Conservation (phyloP, 202 grass and related monocot genomes). For the Miscanthus sacchariflorus region DNA sequence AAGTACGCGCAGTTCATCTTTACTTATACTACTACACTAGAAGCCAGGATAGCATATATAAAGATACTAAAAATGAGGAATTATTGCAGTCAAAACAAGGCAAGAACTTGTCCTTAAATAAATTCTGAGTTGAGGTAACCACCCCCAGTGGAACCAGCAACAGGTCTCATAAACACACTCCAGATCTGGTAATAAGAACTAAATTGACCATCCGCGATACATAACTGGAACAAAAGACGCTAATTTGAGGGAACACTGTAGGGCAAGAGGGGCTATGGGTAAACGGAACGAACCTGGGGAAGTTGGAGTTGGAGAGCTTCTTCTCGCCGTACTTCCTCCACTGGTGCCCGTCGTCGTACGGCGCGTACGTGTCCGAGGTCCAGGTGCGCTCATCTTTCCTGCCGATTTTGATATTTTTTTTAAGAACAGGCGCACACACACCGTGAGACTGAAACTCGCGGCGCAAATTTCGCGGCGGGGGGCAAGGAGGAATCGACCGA, state of each 20-base stretch:
- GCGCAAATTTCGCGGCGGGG: background rate
- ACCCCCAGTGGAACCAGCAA: slow-evolving; percentile 1
- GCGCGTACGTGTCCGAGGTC: slow-evolving; percentile 60
- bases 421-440: background rate
- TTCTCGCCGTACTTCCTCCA: slow-evolving; percentile 94
- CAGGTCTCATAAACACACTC: background rate
- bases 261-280: background rate
- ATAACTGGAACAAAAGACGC: background rate
- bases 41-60: background rate
- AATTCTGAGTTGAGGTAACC: slow-evolving; percentile 13
- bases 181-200: slow-evolving; percentile 32
- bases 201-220: background rate
- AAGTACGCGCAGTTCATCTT: background rate
- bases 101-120: background rate
- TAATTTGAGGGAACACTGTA: background rate
- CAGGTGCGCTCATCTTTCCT: slow-evolving; percentile 67
- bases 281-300: slow-evolving; percentile 55
- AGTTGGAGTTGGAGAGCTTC: slow-evolving; percentile 61
- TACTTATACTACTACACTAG: background rate
- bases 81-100: background rate
- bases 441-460: background rate
- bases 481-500: background rate
- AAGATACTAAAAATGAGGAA: background rate
- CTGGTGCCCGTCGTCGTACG: slow-evolving; percentile 75
- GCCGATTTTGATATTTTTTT: background rate